phyloP scores from a whole-genome alignment of 768 basidiomycete genomes.

The Kwoniella sp. region DNA sequence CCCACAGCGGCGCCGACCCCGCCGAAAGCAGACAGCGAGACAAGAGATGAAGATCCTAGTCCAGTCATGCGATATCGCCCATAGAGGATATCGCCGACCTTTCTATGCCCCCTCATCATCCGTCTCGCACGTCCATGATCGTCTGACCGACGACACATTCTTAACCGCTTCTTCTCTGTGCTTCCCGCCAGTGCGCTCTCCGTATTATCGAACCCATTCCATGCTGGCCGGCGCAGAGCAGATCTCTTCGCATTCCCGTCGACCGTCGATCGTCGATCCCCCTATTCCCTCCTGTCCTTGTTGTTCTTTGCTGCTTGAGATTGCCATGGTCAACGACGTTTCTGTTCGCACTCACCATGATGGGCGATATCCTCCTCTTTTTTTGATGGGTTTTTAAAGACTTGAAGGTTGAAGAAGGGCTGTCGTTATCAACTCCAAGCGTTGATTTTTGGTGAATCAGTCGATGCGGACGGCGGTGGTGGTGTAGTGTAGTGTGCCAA shows the following conservation, averaged over 20 bases:
- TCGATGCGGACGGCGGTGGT: neutral
- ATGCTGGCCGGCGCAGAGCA: neutral
- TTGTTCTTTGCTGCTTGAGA: neutral
- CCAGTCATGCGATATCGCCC: no score
- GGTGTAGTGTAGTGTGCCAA: neutral
- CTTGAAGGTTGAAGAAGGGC: slow-evolving; percentile 31
- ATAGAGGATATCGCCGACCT: no score
- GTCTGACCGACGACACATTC: neutral
- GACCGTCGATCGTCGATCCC: slow-evolving; percentile 1
- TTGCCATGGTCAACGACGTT: neutral
- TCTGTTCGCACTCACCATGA: slow-evolving; percentile 47
- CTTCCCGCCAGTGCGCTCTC: neutral
- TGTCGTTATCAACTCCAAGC: neutral
- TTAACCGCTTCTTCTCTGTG: neutral
- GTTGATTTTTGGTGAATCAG: neutral
- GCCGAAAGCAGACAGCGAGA: no score
- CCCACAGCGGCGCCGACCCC: neutral
- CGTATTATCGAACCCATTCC: neutral
- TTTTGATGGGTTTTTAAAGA: slow-evolving; percentile 7
- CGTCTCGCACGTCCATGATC: neutral
- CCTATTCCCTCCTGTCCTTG: neutral
- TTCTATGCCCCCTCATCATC: no score
- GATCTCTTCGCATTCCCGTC: neutral
- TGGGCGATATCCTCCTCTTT: slow-evolving; percentile 42
- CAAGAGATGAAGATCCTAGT: no score